Conservation (phyloP, 768 basidiomycete species). For the Pholiota microspora region DNA sequence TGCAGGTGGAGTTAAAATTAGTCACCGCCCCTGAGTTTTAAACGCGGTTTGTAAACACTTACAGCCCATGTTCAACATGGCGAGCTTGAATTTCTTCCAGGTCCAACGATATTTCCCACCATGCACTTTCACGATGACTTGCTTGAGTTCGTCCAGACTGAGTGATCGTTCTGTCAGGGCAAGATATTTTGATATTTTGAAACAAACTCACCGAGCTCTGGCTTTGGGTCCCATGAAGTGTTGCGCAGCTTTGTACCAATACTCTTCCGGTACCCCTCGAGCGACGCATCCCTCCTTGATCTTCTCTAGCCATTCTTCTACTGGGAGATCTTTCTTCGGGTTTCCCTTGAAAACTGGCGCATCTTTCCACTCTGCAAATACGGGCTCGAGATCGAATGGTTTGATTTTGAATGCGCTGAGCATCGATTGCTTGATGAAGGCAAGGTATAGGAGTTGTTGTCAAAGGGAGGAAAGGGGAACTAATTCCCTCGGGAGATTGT, state of each 20-base stretch:
- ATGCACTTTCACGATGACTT: conserved; percentile 69
- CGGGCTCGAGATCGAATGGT: conserved; percentile 69
- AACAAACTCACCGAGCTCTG: conserved; percentile 42
- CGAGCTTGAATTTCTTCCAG: conserved; percentile 80
- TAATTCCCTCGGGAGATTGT: not conserved
- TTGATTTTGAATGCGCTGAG: conserved; percentile 81
- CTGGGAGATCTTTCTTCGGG: conserved; percentile 62
- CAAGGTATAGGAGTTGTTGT: not conserved
- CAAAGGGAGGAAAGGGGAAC: not conserved
- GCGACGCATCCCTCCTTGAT: conserved; percentile 72
- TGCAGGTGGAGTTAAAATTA: conserved; percentile 22
- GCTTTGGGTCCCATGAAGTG: conserved; percentile 73
- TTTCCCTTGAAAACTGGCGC: conserved; percentile 68
- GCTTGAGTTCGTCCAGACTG: conserved; percentile 67
- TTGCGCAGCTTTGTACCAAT: conserved; percentile 80
- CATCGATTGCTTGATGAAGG: conserved; percentile 30
- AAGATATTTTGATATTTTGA: not conserved
- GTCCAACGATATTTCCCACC: conserved; percentile 80
- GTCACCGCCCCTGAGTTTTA: not conserved
- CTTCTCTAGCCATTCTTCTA: conserved; percentile 71
- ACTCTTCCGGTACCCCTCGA: conserved; percentile 73
- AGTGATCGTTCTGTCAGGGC: not conserved
- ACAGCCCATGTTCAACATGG: conserved; percentile 84
- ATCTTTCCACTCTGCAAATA: conserved; percentile 63
- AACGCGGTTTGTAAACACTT: conserved; percentile 27